A percentile compares a stretch with the other conserved stretches of the same genome.
These are phyloP conservation scores for Podospora sp. DNA, from an alignment of 495 filamentous ascomycete genomes.

Conservation along the genomic window DNA sequence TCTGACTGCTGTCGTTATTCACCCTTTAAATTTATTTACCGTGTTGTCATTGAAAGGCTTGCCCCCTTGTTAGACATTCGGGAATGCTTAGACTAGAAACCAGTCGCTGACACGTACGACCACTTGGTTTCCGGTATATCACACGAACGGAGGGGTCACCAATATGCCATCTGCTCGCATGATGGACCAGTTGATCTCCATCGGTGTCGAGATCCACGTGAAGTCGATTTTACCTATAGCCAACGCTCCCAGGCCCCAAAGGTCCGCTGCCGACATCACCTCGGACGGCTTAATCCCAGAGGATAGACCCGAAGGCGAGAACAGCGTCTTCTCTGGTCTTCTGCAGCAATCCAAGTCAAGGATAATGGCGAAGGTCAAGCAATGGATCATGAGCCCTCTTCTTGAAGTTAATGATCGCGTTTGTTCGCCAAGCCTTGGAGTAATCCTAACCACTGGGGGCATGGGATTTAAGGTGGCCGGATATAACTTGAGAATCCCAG, in stretches of 20 bases:
- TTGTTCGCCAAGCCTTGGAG: slow-evolving; percentile 62
- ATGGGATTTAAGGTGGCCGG: slow-evolving; percentile 58
- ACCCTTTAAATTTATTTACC: no score
- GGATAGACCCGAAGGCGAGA: slow-evolving; percentile 17
- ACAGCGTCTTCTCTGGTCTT: slow-evolving; percentile 7
- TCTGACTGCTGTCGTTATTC: no score
- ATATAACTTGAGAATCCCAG: slow-evolving; percentile 57
- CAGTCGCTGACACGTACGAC: no score
- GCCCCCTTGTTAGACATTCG: no score
- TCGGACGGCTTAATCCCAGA: slow-evolving; percentile 1
- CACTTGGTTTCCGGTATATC: slow-evolving; percentile 75
- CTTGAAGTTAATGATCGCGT: slow-evolving; percentile 52
- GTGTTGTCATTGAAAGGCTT: no score
- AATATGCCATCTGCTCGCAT: slow-evolving; percentile 71
- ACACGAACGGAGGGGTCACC: slow-evolving; percentile 63
- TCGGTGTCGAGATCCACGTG: slow-evolving; percentile 60
- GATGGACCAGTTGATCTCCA: slow-evolving; percentile 66
- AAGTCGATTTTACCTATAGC: slow-evolving; percentile 52
- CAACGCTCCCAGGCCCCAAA: slow-evolving; percentile 16
- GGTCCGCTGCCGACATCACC: slow-evolving; percentile 20
- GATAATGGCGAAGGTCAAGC: slow-evolving; percentile 23
- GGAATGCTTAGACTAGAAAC: no score
- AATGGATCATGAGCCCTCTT: slow-evolving; percentile 51
- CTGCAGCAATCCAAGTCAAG: slow-evolving; percentile 20
- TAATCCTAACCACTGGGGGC: slow-evolving; percentile 51